Percentiles rank a stretch among this genome's conserved stretches.
phyloP scores from a whole-genome alignment of 1,139 yeast species.

The Candida albicans region DNA sequence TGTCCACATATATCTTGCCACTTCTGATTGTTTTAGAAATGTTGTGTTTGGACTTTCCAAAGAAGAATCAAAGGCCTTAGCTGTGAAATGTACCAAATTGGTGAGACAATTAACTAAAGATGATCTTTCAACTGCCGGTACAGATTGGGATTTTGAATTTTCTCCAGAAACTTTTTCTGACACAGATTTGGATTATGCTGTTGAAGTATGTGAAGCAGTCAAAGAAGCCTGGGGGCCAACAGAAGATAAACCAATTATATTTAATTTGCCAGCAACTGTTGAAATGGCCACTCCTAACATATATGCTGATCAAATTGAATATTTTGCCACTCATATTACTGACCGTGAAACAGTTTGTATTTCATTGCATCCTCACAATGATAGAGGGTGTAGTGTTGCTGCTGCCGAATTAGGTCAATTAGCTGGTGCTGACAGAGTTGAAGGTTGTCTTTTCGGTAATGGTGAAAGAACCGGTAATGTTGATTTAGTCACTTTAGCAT shows the following conservation, averaged over 20 bases:
- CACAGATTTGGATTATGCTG: conserved; percentile 44
- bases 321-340: conserved; percentile 40
- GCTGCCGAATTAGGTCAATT: conserved; percentile 49
- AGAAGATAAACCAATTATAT: conserved; percentile 42
- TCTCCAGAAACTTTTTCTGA: conserved; percentile 51
- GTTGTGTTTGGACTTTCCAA: conserved; percentile 47
- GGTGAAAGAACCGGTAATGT: conserved; percentile 55
- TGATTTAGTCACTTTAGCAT: conserved; percentile 48
- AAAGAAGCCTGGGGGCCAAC: conserved; percentile 49
- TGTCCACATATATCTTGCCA: conserved; percentile 49
- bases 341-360: conserved; percentile 47
- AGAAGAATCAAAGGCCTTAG: conserved; percentile 42
- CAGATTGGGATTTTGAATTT: conserved; percentile 48
- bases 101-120: conserved; percentile 46
- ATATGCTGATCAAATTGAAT: conserved; percentile 53
- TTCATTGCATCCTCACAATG: conserved; percentile 51
- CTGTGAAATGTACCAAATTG: conserved; percentile 42
- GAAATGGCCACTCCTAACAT: conserved; percentile 50
- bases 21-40: conserved; percentile 47
- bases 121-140: conserved; percentile 34
- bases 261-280: conserved; percentile 51
- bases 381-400: conserved; percentile 53
- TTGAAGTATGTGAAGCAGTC: conserved; percentile 48
- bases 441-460: conserved; percentile 51
- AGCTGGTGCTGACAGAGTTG: conserved; percentile 54